Conservation (phyloP, 164 flowering plant species). For the Chloranthus sessilifolius region DNA sequence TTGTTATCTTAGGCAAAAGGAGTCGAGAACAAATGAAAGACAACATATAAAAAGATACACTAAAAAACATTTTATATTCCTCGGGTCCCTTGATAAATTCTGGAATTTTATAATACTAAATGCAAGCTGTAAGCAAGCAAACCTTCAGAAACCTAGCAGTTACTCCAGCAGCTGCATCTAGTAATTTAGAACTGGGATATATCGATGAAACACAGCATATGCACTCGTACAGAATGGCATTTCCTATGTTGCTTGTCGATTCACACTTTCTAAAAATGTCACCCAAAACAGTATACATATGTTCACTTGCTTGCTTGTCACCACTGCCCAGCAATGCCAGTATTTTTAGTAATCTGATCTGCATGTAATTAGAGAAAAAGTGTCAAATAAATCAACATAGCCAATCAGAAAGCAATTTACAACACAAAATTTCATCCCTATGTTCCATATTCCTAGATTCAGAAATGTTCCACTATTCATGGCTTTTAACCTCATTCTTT, state of each 20-base stretch:
- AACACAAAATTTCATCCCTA: too few species aligned
- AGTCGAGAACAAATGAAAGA: neutral
- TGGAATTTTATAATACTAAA: too few species aligned
- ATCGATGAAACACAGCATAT: constrained; percentile 86
- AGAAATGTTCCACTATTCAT: too few species aligned
- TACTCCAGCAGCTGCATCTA: constrained; percentile 92
- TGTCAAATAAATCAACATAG: constrained; percentile 4
- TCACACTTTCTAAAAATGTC: constrained; percentile 86
- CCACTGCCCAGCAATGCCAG: constrained; percentile 82
- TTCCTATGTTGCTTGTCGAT: constrained; percentile 87
- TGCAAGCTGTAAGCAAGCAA: too few species aligned
- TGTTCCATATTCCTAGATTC: too few species aligned
- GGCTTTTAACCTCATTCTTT: too few species aligned
- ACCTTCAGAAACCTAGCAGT: constrained; percentile 92
- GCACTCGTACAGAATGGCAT: constrained; percentile 90
- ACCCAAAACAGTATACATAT: constrained; percentile 82
- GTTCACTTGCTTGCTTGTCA: constrained; percentile 87
- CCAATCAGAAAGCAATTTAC: too few species aligned
- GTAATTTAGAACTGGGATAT: constrained; percentile 67
- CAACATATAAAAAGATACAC: neutral
- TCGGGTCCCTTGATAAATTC: too few species aligned
- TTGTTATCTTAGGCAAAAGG: too few species aligned
- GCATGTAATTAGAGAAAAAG: constrained; percentile 19
- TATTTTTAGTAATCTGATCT: constrained; percentile 90
- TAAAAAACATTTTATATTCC: too few species aligned